Percentiles rank a stretch among this genome's conserved stretches.
These are phyloP conservation scores for Colletotrichum tropicicola DNA, from an alignment of 2,329 filamentous ascomycete genomes.

Conservation along the genomic window DNA sequence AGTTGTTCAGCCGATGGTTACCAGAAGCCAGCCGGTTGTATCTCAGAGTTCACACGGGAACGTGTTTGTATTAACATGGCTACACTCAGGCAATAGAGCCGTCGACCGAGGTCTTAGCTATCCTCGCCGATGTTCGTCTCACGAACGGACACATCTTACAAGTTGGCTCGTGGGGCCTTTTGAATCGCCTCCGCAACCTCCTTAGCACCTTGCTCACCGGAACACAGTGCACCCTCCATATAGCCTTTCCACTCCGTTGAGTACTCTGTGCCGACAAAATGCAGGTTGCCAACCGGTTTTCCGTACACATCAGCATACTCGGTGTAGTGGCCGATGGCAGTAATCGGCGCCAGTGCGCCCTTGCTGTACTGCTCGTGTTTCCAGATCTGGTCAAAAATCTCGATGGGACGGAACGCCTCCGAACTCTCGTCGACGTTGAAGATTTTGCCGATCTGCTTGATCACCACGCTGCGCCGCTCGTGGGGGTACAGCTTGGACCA, in stretches of 20 bases:
- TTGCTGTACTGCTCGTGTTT: slow-evolving; percentile 43
- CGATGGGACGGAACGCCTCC: slow-evolving; percentile 35
- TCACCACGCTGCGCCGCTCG: slow-evolving; percentile 39
- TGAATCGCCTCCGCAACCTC: slow-evolving; percentile 45
- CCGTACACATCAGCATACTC: slow-evolving; percentile 39
- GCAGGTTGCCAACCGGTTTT: slow-evolving; percentile 48
- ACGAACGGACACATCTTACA: background rate
- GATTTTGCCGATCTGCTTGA: slow-evolving; percentile 43
- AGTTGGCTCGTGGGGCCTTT: background rate
- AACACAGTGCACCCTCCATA: slow-evolving; percentile 58
- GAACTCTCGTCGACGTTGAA: slow-evolving; percentile 35
- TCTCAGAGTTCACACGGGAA: no score
- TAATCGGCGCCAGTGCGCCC: slow-evolving; percentile 44
- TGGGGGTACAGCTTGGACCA: slow-evolving; percentile 42
- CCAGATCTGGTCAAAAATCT: slow-evolving; percentile 44
- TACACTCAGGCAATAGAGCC: no score
- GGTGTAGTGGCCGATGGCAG: slow-evolving; percentile 39
- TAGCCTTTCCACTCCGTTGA: slow-evolving; percentile 59
- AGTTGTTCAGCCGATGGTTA: no score
- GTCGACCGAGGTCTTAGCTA: no score
- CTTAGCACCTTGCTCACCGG: slow-evolving; percentile 49
- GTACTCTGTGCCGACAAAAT: slow-evolving; percentile 61
- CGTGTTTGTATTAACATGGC: no score
- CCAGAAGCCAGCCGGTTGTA: no score
- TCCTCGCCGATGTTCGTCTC: no score